Conservation (phyloP, 2,329 filamentous ascomycete genomes). For the Pseudogymnoascus sp. region DNA sequence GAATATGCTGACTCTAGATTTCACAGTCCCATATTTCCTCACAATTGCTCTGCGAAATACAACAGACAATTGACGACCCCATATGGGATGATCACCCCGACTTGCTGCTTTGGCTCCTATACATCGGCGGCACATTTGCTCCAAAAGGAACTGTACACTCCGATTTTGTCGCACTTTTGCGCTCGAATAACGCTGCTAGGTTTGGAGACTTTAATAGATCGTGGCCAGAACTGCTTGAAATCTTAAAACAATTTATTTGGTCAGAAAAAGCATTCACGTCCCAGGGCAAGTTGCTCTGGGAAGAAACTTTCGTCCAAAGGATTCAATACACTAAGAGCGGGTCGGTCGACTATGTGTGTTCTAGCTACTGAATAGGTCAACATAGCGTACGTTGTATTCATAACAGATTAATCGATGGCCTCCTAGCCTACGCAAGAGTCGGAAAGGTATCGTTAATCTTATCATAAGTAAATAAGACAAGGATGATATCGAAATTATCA, state of each 20-base stretch:
- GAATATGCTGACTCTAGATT: conserved; percentile 12
- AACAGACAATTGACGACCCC: conserved; percentile 24
- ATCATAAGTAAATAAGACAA: too few species aligned
- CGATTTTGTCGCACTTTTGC: conserved; percentile 25
- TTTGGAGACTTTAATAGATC: conserved; percentile 22
- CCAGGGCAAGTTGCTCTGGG: conserved; percentile 29
- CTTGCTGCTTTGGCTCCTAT: conserved; percentile 32
- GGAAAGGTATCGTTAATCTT: too few species aligned
- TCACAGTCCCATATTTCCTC: conserved; percentile 27
- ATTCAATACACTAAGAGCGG: not conserved
- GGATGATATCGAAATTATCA: too few species aligned
- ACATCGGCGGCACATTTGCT: conserved; percentile 34
- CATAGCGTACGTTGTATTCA: too few species aligned
- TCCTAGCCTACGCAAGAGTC: too few species aligned
- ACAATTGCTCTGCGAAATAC: conserved; percentile 29
- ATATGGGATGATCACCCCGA: conserved; percentile 30
- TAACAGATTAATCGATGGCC: too few species aligned
- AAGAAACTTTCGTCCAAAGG: conserved; percentile 18
- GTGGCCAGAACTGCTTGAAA: conserved; percentile 27
- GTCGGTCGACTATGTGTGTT: too few species aligned
- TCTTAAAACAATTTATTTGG: conserved; percentile 34
- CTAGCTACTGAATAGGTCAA: too few species aligned
- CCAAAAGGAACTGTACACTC: conserved; percentile 24
- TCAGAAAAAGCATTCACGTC: conserved; percentile 32
- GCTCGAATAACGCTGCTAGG: conserved; percentile 15